Evolutionary conservation across 345 rosid species (phyloP).

Genomic region (rapeseed (Brassica napus)): DNA sequence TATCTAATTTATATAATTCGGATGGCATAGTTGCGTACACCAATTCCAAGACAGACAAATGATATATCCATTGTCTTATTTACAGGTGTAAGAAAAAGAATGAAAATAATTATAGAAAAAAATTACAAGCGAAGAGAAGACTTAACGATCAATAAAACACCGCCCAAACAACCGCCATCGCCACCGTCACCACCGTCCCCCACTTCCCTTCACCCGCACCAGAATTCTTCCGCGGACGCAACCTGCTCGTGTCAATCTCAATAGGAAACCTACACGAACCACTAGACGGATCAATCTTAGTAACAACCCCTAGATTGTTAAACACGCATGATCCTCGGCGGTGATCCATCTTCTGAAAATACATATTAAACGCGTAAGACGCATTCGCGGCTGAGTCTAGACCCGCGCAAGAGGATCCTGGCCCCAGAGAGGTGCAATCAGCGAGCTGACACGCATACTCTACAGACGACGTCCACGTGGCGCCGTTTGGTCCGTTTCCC

Average conservation of each 20-base stretch:
- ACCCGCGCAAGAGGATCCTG: slow-evolving; percentile 56
- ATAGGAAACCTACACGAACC: slow-evolving; percentile 59
- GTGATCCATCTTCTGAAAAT: slow-evolving; percentile 71
- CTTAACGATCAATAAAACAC: neutral
- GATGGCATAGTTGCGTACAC: neutral
- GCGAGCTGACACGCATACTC: slow-evolving; percentile 64
- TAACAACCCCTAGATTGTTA: slow-evolving; percentile 37
- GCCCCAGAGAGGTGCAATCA: slow-evolving; percentile 69
- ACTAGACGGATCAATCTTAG: slow-evolving; percentile 57
- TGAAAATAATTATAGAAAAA: neutral
- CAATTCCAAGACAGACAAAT: neutral
- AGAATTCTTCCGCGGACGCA: slow-evolving; percentile 20
- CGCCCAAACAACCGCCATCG: neutral
- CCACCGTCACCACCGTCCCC: slow-evolving; percentile 3
- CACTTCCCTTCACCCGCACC: neutral
- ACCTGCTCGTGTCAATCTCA: slow-evolving; percentile 53
- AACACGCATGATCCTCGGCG: slow-evolving; percentile 54
- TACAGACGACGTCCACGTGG: neutral
- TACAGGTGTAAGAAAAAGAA: neutral
- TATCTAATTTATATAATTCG: neutral
- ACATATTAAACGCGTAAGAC: slow-evolving; percentile 76
- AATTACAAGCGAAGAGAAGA: neutral
- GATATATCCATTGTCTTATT: neutral
- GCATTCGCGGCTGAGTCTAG: slow-evolving; percentile 56
- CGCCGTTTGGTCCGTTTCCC: slow-evolving; percentile 8